Evolutionary conservation across 257 asterid species (phyloP).

Genomic region (Echites panduratus): DNA sequence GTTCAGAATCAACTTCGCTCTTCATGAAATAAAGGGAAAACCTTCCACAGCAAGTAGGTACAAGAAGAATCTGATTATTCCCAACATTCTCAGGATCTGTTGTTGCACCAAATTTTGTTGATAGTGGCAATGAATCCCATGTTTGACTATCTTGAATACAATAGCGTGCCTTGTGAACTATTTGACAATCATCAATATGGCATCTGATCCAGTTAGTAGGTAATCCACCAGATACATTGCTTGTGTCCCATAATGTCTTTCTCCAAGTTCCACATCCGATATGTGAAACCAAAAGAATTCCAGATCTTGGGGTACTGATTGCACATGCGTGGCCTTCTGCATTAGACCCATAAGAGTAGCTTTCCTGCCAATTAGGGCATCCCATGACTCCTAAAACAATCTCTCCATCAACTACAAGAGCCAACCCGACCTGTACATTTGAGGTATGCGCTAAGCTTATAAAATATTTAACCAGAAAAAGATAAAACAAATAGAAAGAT

Average conservation of each 20-base stretch:
- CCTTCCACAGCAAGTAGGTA: conserved; percentile 94
- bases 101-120: conserved; percentile 46
- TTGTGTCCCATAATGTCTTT: conserved; percentile 36
- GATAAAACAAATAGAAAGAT: not conserved
- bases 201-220: conserved; percentile 62
- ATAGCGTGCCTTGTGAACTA: conserved; percentile 46
- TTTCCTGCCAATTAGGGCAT: conserved; percentile 82
- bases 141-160: conserved; percentile 86
- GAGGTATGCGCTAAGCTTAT: conserved; percentile 1
- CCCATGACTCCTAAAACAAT: conserved; percentile 95
- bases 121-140: conserved; percentile 84
- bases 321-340: conserved; percentile 26
- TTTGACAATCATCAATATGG: conserved; percentile 51
- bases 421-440: conserved; percentile 83
- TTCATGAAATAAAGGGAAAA: conserved; percentile 22
- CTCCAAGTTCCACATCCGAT: conserved; percentile 93
- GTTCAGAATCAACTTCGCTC: no score
- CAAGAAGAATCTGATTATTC: conserved; percentile 57
- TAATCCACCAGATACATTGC: conserved; percentile 15
- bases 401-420: conserved; percentile 84
- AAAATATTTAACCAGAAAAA: conserved; percentile 5
- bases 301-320: conserved; percentile 34
- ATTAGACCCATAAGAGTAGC: conserved; percentile 22
- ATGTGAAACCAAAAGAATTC: conserved; percentile 77
- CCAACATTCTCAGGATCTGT: conserved; percentile 40